Evolutionary conservation across 768 basidiomycete genomes (phyloP), one percentile per base, ranked within the genome.

Genomic region (Auricularia sp.): DNA sequence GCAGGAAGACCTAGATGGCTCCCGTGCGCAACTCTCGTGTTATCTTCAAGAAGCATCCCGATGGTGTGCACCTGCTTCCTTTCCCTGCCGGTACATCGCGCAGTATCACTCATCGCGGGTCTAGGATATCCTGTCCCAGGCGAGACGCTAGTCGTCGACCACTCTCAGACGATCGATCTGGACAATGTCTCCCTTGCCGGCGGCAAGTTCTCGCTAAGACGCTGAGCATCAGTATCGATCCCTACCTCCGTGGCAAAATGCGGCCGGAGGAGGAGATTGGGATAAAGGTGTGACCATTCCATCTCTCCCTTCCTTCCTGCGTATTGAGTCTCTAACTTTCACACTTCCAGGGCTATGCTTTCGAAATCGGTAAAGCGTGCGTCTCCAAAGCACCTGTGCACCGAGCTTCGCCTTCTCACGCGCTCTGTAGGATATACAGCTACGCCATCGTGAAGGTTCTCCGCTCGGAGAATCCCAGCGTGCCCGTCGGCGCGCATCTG

Each of bases 151-250:
- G 68, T 79, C 0, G 77, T 81, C 65, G 82, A 85, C 65, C 72
- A 65, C 3, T 78, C 73, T 0, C 69, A 78, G 63, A 78, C 74
- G 1, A 85, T 86, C 68, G 84, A 86, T 67, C 68, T 79, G 33
- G 81, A 83, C 16, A 78, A 69, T 35, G 77, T 77, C 1, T 70
- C 77, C 1, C 70, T 83, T 47, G 71, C 82, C n/a, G 80, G 81
- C 0, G 81, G 81, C 0, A 16, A 51, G 21, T 83, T 64, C 69
- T 86, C 5, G 56, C 83, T 67, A 86, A 85, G 71, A 77, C 77
- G 0, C 76, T 86, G 16, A 77, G 75, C 5, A 67, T 83, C 14
- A 78, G 78, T 11, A 69, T 83, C 54, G 83, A 83, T 62, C 81
- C 81, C 0, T 81, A 79, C 67, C 34, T 81, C 65, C 67, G 78